Conservation (phyloP, 108 stramenopile genomes). For the Skeletonema potamos region DNA sequence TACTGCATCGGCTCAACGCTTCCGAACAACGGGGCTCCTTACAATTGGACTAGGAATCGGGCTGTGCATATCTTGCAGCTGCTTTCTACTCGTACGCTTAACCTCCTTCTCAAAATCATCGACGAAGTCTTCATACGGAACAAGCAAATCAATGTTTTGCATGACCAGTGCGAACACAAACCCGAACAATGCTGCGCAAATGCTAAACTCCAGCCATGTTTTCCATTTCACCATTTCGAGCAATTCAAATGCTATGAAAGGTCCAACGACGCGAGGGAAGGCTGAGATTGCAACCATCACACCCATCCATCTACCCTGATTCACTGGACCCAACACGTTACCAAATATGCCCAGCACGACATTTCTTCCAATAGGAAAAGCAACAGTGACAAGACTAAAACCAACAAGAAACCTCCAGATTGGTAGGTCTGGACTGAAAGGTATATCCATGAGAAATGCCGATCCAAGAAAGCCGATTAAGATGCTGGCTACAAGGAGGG, state of each 20-base stretch:
- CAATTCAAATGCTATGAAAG: conserved; percentile 15
- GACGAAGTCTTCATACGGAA: conserved; percentile 10
- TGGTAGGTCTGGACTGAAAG: conserved; percentile 19
- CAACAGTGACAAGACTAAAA: conserved; percentile 43
- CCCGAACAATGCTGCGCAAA: conserved; percentile 18
- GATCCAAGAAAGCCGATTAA: conserved; percentile 36
- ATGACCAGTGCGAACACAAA: not conserved
- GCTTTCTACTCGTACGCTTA: not conserved
- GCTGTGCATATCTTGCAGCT: not conserved
- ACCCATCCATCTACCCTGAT: conserved; percentile 45
- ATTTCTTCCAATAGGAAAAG: conserved; percentile 49
- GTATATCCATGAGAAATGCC: conserved; percentile 29
- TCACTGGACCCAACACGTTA: conserved; percentile 41
- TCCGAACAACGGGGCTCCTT: not conserved
- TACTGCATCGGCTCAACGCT: not conserved
- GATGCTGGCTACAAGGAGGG: conserved; percentile 34
- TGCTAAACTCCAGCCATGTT: conserved; percentile 29
- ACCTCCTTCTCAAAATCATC: not conserved
- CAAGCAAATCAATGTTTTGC: conserved; percentile 10
- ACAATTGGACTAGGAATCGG: not conserved
- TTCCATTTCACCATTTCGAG: conserved; percentile 15
- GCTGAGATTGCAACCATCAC: conserved; percentile 26
- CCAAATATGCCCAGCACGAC: conserved; percentile 36
- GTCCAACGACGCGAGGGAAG: conserved; percentile 24
- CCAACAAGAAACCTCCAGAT: conserved; percentile 38